These are phyloP conservation scores for Podila horticola DNA, from an alignment of 192 early-diverging fungal genomes.

Conservation along the genomic window DNA sequence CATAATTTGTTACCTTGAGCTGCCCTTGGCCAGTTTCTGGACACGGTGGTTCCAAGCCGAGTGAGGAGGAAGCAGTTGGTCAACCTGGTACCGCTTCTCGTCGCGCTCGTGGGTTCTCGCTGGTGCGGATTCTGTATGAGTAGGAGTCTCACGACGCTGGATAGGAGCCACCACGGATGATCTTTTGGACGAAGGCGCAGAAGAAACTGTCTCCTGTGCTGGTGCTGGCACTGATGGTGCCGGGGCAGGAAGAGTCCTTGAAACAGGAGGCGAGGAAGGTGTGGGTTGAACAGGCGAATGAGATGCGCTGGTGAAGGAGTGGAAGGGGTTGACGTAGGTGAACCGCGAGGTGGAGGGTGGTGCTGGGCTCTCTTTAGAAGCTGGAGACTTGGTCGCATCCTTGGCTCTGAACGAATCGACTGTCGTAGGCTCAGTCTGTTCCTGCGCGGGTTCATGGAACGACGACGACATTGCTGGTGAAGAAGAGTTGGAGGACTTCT, in stretches of 20 bases:
- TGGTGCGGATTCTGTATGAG: slow-evolving; percentile 20
- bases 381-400: slow-evolving; percentile 9
- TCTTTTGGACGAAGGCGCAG: slow-evolving; percentile 28
- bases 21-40: slow-evolving; percentile 45
- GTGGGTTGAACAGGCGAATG: neutral
- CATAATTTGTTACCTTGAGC: slow-evolving; percentile 26
- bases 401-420: slow-evolving; percentile 8
- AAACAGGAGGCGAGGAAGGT: slow-evolving; percentile 1
- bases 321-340: slow-evolving; percentile 60
- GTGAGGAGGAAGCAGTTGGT: slow-evolving; percentile 44
- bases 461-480: slow-evolving; percentile 15
- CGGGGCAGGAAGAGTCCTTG: neutral
- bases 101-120: slow-evolving; percentile 27
- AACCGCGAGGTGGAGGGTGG: slow-evolving; percentile 45
- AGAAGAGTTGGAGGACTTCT: slow-evolving; percentile 34
- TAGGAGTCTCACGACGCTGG: slow-evolving; percentile 31
- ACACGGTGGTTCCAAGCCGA: slow-evolving; percentile 53
- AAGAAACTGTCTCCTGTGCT: slow-evolving; percentile 12
- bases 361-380: slow-evolving; percentile 38
- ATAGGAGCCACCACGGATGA: slow-evolving; percentile 23
- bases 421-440: neutral
- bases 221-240: neutral
- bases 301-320: slow-evolving; percentile 45
- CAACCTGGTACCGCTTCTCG: slow-evolving; percentile 44
- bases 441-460: slow-evolving; percentile 4